Conservation (phyloP, 129 eudicot genomes). For the Glebionis coronaria region DNA sequence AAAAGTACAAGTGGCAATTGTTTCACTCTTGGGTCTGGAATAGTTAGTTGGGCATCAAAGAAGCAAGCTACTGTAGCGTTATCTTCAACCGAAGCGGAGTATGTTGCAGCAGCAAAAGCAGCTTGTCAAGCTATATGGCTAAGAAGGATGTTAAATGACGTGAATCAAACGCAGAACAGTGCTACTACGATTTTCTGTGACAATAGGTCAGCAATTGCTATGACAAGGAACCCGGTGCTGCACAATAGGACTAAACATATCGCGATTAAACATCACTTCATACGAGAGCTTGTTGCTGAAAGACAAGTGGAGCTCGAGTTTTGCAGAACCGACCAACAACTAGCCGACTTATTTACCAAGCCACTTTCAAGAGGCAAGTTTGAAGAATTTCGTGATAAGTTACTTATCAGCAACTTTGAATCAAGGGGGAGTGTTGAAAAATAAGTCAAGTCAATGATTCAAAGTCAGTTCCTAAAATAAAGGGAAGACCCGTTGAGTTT, state of each 20-base stretch:
- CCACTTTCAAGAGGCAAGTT: constrained; percentile 6
- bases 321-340: not conserved
- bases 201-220: no score
- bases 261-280: not conserved
- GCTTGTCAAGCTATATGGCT: not conserved
- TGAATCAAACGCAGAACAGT: not conserved
- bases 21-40: not conserved
- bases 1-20: not conserved
- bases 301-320: not conserved
- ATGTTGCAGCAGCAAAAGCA: not conserved
- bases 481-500: not conserved
- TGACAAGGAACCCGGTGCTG: constrained; percentile 1
- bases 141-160: not conserved
- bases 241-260: constrained; percentile 6
- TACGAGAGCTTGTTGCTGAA: not conserved
- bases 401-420: not conserved
- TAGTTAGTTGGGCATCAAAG: constrained; percentile 7
- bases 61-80: not conserved
- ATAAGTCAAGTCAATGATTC: not conserved
- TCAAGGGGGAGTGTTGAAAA: no score
- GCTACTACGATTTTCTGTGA: not conserved
- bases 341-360: constrained; percentile 11
- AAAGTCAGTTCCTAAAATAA: not conserved
- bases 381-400: constrained; percentile 1
- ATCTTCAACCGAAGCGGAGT: not conserved